Conservation (phyloP, 2,329 filamentous ascomycete species). For the Xenosphaeropsis pyriputrescens region DNA sequence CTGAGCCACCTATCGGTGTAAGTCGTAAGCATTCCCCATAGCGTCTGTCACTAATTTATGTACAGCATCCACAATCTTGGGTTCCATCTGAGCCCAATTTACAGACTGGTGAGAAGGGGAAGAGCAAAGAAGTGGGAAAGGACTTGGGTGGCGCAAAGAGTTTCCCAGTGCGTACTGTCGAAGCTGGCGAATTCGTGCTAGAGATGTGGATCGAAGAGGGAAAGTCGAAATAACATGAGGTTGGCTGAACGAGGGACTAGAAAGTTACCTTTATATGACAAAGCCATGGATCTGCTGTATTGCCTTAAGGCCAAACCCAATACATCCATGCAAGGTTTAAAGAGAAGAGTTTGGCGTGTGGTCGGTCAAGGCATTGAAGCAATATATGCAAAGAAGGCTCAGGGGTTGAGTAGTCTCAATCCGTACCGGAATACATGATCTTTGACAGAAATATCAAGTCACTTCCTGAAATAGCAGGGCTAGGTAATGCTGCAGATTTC, state of each 20-base stretch:
- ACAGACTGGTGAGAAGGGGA: conserved; percentile 18
- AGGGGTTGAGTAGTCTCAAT: too few species aligned
- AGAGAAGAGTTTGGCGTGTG: too few species aligned
- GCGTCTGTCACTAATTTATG: conserved; percentile 1
- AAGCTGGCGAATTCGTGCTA: conserved; percentile 49
- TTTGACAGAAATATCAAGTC: too few species aligned
- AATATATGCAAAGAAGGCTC: too few species aligned
- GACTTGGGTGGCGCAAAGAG: conserved; percentile 37
- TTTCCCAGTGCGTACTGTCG: conserved; percentile 44
- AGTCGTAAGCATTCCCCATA: conserved; percentile 13
- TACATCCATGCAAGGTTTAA: too few species aligned
- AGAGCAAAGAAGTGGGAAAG: conserved; percentile 10
- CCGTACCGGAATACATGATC: too few species aligned
- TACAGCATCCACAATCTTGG: conserved; percentile 44
- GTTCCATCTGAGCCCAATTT: conserved; percentile 34
- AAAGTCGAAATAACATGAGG: conserved; percentile 25
- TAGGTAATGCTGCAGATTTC: too few species aligned
- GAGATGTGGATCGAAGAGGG: conserved; percentile 60
- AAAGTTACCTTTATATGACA: neutral
- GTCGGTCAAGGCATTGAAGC: too few species aligned
- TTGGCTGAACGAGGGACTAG: neutral
- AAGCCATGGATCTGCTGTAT: too few species aligned
- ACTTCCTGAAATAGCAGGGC: too few species aligned
- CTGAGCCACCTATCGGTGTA: conserved; percentile 40
- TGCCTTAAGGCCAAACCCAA: too few species aligned